Conservation (phyloP, 202 grass and related monocot species). For the Saccharum hybrid region DNA sequence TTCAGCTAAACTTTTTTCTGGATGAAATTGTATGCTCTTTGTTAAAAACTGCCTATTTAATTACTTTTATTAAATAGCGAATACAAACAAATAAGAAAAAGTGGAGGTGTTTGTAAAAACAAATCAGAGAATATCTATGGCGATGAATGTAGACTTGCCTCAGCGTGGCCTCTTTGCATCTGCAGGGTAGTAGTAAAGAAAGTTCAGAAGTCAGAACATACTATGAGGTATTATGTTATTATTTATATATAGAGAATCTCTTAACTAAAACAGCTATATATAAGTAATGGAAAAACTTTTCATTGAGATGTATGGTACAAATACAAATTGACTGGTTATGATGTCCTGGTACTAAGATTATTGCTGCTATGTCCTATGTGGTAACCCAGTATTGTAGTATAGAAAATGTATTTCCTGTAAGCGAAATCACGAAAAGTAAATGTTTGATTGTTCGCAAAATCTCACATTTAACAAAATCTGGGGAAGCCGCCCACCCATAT, state of each 20-base stretch:
- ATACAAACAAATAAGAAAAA: constrained; percentile 41
- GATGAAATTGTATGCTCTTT: neutral
- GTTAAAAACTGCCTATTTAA: neutral
- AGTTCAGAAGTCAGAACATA: constrained; percentile 44
- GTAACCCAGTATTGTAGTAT: neutral
- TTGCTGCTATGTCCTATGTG: constrained; percentile 9
- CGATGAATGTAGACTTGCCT: constrained; percentile 64
- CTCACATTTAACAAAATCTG: constrained; percentile 97
- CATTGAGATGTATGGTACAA: constrained; percentile 4
- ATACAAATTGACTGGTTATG: neutral
- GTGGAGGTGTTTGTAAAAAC: neutral
- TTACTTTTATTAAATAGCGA: constrained; percentile 2
- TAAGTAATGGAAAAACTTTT: constrained; percentile 17
- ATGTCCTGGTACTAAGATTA: constrained; percentile 22
- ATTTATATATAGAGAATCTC: constrained; percentile 20
- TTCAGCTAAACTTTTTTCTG: neutral
- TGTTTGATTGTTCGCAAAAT: constrained; percentile 2
- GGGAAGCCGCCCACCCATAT: constrained; percentile 93
- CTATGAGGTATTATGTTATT: constrained; percentile 10
- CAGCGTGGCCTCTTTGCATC: constrained; percentile 83
- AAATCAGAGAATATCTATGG: constrained; percentile 32
- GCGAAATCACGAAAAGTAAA: constrained; percentile 3
- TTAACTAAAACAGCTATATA: constrained; percentile 15
- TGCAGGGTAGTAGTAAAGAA: constrained; percentile 55
- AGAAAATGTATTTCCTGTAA: neutral